A percentile compares a stretch with the other conserved stretches of the same genome.
Evolutionary conservation across 2,329 filamentous ascomycete species (phyloP).

Genomic region (Lasiodiplodia hormozganensis): DNA sequence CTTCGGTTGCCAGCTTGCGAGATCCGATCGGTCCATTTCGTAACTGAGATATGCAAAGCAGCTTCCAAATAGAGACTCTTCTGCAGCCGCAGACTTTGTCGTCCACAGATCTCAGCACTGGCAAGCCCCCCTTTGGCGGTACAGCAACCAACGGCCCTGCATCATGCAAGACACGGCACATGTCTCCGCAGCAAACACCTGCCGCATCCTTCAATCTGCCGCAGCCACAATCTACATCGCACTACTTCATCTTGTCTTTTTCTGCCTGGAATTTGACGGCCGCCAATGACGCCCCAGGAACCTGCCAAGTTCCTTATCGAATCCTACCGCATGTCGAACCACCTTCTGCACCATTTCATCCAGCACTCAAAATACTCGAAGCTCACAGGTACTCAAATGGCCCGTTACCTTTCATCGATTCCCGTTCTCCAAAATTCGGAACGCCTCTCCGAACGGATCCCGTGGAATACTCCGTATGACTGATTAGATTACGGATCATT

Average conservation of each 20-base stretch:
- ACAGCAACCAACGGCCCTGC: conserved; percentile 11
- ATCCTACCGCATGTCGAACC: conserved; percentile 6
- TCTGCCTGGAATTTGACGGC: not conserved
- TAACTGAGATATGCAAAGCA: not conserved
- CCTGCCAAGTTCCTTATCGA: not conserved
- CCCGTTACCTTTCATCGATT: not conserved
- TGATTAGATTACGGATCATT: conserved; percentile 3
- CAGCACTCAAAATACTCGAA: not conserved
- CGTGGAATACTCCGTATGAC: not conserved
- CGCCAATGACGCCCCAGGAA: conserved; percentile 7
- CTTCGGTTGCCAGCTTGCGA: conserved; percentile 3
- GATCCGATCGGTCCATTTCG: conserved; percentile 9
- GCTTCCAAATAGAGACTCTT: not conserved
- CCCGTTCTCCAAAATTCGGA: not conserved
- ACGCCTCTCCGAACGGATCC: not conserved
- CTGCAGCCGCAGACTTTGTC: not conserved
- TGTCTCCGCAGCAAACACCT: not conserved
- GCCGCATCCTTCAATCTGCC: conserved; percentile 3
- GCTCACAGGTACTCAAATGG: not conserved
- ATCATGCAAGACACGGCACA: conserved; percentile 19
- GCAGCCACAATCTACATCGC: conserved; percentile 6
- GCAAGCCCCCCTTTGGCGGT: not conserved
- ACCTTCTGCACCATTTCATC: not conserved
- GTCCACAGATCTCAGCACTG: not conserved
- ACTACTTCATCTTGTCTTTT: not conserved